Evolutionary conservation across 768 basidiomycete genomes (phyloP), one percentile per base, ranked within the genome.

Genomic region (Suillus discolor): DNA sequence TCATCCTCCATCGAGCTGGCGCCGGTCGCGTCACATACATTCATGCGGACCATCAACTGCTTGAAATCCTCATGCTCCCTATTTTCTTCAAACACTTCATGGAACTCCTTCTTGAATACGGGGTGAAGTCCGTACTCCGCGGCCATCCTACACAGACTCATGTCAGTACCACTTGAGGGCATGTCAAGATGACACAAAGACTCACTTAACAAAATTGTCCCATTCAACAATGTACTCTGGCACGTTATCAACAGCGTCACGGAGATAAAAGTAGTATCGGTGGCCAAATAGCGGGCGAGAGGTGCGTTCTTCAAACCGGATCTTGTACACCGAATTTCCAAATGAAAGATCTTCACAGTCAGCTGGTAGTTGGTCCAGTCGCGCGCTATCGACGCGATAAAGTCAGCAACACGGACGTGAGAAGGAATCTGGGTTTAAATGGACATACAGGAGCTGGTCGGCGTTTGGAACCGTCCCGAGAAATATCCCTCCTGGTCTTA

Each of bases 211-310:
- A 74, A 99, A 99, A 71, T 90, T 90, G 54, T 93, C 90, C 97
- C 97, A 99, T 66, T 87, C 85, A n/a, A 99, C 97, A 60, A 99
- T 82, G 73, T 96, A 99, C 76, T 99, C 97, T 6, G 97, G 96
- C 23, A 98, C 97, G 71, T 99, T 89, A 68, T 96, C 97, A 2
- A 99, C 97, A 5, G 97, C 97, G 72, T 99, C 97, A 73, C 88
- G 81, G 31, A 99, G 86, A 80, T 87, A 97, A 80, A 99, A 99
- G 78, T 86, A 90, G 75, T 99, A 99, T 62, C 92, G 89, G 76
- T 98, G 93, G 3, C 97, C 97, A 74, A 91, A 99, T 18, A 86
- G 72, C 41, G 88, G 84, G 68, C 82, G 80, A 68, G 83, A 79
- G 60, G 81, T 80, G 59, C 89, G 86, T 61, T 91, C 83, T 70